Percentiles rank a stretch among this genome's conserved stretches.
These are phyloP conservation scores for Poa pratensis DNA, from an alignment of 176 grass and related monocot species.

Conservation along the genomic window DNA sequence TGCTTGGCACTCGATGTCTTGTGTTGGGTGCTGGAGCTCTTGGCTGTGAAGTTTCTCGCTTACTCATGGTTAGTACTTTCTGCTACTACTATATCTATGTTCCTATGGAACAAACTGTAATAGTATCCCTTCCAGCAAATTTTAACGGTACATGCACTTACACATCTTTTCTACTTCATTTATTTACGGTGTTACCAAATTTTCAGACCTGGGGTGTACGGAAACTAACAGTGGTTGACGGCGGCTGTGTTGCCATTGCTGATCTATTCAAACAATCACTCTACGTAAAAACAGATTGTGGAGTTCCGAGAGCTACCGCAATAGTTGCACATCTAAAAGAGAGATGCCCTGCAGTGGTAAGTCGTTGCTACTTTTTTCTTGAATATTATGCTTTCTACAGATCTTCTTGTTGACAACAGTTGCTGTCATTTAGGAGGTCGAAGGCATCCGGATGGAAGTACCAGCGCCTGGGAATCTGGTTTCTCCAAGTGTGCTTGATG, in stretches of 20 bases:
- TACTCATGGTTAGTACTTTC: conserved; percentile 78
- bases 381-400: neutral
- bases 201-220: conserved; percentile 91
- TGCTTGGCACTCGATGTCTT: conserved; percentile 65
- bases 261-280: conserved; percentile 89
- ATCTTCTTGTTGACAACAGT: conserved; percentile 26
- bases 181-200: conserved; percentile 25
- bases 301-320: conserved; percentile 74
- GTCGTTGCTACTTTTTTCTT: conserved; percentile 14
- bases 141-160: neutral
- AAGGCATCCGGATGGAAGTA: conserved; percentile 80
- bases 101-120: conserved; percentile 23
- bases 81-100: neutral
- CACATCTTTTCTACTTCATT: neutral
- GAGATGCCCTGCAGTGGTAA: conserved; percentile 81
- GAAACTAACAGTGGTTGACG: conserved; percentile 83
- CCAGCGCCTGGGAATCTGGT: conserved; percentile 67
- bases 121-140: conserved; percentile 25
- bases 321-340: conserved; percentile 73
- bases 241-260: conserved; percentile 60
- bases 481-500: conserved; percentile 66
- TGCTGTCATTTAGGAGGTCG: conserved; percentile 62
- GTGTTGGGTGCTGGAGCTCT: conserved; percentile 84
- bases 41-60: conserved; percentile 93
- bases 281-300: conserved; percentile 81